Percentiles rank a stretch among this genome's conserved stretches.
These are phyloP conservation scores for Parsonsia alboflavescens DNA, from an alignment of 257 asterid species.

Conservation along the genomic window DNA sequence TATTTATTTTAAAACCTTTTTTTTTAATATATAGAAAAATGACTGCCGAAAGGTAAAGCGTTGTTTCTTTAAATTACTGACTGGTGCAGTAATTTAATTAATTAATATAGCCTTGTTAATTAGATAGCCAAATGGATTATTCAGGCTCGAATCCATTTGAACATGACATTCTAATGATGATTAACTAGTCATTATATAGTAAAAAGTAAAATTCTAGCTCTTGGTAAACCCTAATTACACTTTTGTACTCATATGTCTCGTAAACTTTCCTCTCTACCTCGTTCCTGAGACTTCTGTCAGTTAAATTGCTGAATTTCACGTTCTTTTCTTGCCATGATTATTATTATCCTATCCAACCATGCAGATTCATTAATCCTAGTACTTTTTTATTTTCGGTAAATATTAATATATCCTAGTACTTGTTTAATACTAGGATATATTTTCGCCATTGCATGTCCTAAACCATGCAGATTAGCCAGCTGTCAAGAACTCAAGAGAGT, in stretches of 20 bases:
- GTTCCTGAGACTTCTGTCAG: slow-evolving; percentile 10
- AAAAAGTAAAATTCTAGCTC: not conserved
- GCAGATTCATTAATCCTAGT: not conserved
- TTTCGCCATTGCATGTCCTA: not conserved
- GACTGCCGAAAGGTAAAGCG: slow-evolving; percentile 3
- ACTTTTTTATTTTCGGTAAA: not conserved
- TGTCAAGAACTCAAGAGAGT: too few species aligned
- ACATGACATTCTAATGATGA: slow-evolving; percentile 9
- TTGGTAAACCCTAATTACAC: slow-evolving; percentile 12
- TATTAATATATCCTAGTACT: not conserved
- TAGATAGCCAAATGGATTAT: not conserved
- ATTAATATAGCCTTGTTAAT: not conserved
- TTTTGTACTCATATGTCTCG: not conserved
- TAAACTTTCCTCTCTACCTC: not conserved
- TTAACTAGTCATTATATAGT: slow-evolving; percentile 3
- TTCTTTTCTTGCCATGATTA: not conserved
- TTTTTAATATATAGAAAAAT: not conserved
- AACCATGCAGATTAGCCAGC: not conserved
- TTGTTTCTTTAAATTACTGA: not conserved
- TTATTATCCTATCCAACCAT: not conserved
- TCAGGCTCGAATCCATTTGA: slow-evolving; percentile 22
- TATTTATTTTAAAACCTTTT: not conserved
- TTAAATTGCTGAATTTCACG: slow-evolving; percentile 26
- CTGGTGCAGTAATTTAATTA: not conserved
- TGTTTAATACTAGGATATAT: not conserved